These are phyloP conservation scores for Fraxinus excelsior DNA, from an alignment of 257 asterid genomes.

Conservation along the genomic window DNA sequence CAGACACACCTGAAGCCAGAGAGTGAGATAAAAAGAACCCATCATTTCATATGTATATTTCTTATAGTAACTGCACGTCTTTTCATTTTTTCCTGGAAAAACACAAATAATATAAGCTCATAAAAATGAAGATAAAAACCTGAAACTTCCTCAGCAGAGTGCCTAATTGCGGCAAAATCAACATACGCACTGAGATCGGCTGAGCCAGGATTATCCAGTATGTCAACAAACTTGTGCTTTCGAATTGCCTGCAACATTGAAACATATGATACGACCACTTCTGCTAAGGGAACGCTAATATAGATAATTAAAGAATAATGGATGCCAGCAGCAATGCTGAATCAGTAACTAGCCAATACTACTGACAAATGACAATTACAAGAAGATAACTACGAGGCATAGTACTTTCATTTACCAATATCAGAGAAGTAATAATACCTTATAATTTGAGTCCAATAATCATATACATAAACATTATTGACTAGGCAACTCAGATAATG, in stretches of 20 bases:
- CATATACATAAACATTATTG: not conserved
- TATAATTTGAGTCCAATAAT: not conserved
- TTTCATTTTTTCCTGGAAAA: not conserved
- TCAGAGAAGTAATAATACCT: not conserved
- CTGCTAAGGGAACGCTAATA: not conserved
- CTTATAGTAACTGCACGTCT: not conserved
- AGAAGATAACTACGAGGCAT: too few species aligned
- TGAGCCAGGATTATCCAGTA: conserved; percentile 76
- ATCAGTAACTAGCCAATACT: not conserved
- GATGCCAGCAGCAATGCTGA: not conserved
- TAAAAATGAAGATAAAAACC: conserved; percentile 33
- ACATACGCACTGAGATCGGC: conserved; percentile 92
- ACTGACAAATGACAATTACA: not conserved
- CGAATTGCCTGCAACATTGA: conserved; percentile 65
- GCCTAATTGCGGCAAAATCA: conserved; percentile 71
- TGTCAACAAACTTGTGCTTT: conserved; percentile 73
- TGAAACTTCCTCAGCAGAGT: conserved; percentile 71
- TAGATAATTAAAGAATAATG: not conserved
- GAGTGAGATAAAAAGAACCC: not conserved
- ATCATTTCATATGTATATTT: conserved; percentile 1
- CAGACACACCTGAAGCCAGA: conserved; percentile 51
- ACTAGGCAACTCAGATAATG: not conserved
- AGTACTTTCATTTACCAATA: not conserved
- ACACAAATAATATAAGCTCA: not conserved
- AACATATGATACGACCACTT: conserved; percentile 1